A percentile compares a stretch with the other conserved stretches of the same genome.
These are phyloP conservation scores for Colletotrichum acutatum DNA, from an alignment of 2,329 filamentous ascomycete genomes.

Conservation along the genomic window DNA sequence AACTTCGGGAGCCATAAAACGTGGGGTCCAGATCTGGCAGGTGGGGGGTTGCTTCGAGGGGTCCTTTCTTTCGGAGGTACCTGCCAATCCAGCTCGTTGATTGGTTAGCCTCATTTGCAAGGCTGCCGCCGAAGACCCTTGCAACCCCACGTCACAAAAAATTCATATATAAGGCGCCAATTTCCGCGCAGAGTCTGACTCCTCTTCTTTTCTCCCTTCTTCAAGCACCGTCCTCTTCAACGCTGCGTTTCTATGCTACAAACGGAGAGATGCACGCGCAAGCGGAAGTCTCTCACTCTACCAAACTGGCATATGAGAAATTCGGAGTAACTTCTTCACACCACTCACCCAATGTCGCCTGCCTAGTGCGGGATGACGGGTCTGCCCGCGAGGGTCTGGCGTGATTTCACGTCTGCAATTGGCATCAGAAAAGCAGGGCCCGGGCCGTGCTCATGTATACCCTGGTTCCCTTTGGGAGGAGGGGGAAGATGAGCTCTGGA, in stretches of 20 bases:
- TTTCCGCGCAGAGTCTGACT: not conserved
- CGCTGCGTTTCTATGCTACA: slow-evolving; percentile 97
- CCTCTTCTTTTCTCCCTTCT: slow-evolving; percentile 51
- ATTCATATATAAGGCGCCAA: slow-evolving; percentile 16
- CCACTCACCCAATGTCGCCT: slow-evolving; percentile 52
- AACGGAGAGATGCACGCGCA: slow-evolving; percentile 64
- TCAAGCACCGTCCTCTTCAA: slow-evolving; percentile 84
- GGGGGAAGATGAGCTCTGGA: slow-evolving; percentile 44
- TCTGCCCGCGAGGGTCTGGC: slow-evolving; percentile 90
- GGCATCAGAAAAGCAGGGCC: slow-evolving; percentile 92
- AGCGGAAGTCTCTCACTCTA: slow-evolving; percentile 42
- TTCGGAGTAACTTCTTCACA: slow-evolving; percentile 93
- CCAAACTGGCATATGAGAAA: slow-evolving; percentile 86
- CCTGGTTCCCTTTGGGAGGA: slow-evolving; percentile 27
- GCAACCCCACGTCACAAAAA: slow-evolving; percentile 26
- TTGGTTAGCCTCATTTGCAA: slow-evolving; percentile 36
- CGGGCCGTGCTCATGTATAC: slow-evolving; percentile 42
- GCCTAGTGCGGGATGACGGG: slow-evolving; percentile 56
- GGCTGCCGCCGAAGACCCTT: slow-evolving; percentile 33
- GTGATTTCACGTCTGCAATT: slow-evolving; percentile 84
- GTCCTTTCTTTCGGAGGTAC: slow-evolving; percentile 6
- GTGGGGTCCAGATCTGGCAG: slow-evolving; percentile 25
- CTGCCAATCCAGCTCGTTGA: not conserved
- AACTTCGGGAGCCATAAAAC: not conserved
- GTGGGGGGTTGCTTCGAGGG: slow-evolving; percentile 23